Evolutionary conservation across 2,329 filamentous ascomycete species (phyloP).

Genomic region (Calonectria crousiana): DNA sequence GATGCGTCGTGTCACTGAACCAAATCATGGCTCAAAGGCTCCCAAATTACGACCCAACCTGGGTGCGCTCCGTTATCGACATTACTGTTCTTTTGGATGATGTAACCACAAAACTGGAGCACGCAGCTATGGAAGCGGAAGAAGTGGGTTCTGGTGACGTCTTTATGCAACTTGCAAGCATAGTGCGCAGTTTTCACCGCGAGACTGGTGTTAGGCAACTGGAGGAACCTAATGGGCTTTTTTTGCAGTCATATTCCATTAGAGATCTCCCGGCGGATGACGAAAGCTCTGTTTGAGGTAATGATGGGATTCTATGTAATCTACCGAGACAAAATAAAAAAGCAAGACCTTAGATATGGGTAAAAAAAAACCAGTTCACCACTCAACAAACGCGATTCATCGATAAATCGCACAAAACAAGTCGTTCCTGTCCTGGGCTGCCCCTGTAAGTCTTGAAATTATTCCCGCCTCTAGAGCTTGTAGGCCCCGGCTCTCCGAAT

Average conservation of each 20-base stretch:
- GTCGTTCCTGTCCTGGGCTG: not conserved
- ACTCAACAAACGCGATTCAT: not conserved
- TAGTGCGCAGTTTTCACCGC: not conserved
- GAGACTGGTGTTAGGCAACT: not conserved
- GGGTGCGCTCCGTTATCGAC: not conserved
- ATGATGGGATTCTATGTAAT: not conserved
- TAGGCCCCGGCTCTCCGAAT: not conserved
- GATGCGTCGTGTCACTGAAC: not conserved
- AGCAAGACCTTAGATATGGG: too few species aligned
- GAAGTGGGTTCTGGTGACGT: not conserved
- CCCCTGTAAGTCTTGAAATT: not conserved
- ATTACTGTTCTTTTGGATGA: not conserved
- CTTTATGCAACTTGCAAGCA: not conserved
- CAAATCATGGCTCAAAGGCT: not conserved
- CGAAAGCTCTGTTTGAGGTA: not conserved
- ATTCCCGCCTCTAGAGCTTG: not conserved
- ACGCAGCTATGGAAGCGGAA: not conserved
- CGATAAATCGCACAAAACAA: not conserved
- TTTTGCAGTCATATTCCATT: not conserved
- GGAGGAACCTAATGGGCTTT: not conserved
- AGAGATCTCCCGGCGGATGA: not conserved
- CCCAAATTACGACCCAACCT: not conserved
- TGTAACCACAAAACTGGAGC: not conserved
- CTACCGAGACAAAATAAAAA: not conserved
- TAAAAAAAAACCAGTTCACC: not conserved